Evolutionary conservation across 129 eudicot species (phyloP), one percentile per base, ranked within the genome.

Genomic region (Artemisia annua): DNA sequence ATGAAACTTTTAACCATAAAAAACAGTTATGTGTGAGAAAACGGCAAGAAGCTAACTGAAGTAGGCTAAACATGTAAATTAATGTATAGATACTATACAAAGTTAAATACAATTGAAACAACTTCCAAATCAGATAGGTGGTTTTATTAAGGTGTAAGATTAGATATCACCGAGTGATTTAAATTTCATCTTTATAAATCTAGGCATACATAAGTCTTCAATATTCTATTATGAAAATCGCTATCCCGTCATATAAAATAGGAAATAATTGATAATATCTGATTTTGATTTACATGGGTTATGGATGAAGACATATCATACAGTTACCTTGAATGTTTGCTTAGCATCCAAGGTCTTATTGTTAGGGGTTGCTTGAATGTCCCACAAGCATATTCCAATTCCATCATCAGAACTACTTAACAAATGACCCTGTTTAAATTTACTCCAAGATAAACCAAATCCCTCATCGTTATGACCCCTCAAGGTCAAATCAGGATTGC

Each of bases 341-440:
- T 86, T 79, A 15, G 98, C 98, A 62, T 94, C 98, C 0, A 94
- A 74, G 50, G 84, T 17, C 76, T 94, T 90, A 22, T 94, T 86
- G 72, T 85, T 86, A 11, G 98, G 98, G 32, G 93, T 84, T 28
- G 85, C 89, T 72, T 84, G 87, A 48, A 94, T 85, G 82, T 94
- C 98, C 98, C 98, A 94, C 70, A 94, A 74, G 72, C 98, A 94
- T 66, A 94, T 94, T 50, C 96, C 93, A 86, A 94, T 94, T 50
- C 93, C 93, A 86, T 94, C 98, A 79, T 94, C 96, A 10, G 98
- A 94, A 65, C 98, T 97, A 65, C 98, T 94, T 59, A 94, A 61
- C 61, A 94, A 78, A 81, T 94, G 93, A 11, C 98, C 97, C 60
- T 81, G 89, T 78, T 90, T 94, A 67, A 90, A 90, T 22, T 86